phyloP scores from a whole-genome alignment of 2,329 filamentous ascomycete species.

The Leptosphaerulina australis region DNA sequence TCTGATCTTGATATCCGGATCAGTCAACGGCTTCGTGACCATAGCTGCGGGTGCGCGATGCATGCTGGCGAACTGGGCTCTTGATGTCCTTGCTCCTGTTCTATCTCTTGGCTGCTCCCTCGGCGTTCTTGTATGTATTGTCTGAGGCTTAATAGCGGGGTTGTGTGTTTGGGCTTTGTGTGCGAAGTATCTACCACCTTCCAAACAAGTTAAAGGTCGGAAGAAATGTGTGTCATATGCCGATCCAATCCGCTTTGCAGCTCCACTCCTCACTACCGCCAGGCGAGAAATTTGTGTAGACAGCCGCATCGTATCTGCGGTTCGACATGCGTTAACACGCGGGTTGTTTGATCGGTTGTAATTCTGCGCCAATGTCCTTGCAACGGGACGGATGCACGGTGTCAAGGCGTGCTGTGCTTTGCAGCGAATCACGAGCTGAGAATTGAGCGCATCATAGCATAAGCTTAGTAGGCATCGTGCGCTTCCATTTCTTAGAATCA shows the following conservation, averaged over 20 bases:
- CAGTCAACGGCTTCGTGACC: slow-evolving; percentile 48
- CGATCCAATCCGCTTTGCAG: slow-evolving; percentile 16
- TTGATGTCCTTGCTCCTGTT: background rate
- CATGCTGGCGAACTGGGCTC: slow-evolving; percentile 22
- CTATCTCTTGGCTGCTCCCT: slow-evolving; percentile 12
- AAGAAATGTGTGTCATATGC: slow-evolving; percentile 11
- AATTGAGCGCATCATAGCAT: background rate
- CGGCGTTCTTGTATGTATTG: slow-evolving; percentile 10
- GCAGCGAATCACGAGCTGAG: slow-evolving; percentile 2
- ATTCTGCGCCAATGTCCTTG: background rate
- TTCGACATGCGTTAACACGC: background rate
- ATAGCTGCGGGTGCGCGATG: slow-evolving; percentile 39
- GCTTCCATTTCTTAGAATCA: background rate
- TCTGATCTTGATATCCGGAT: slow-evolving; percentile 46
- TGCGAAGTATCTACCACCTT: slow-evolving; percentile 19
- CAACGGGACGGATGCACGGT: slow-evolving; percentile 10
- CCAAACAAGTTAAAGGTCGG: slow-evolving; percentile 18
- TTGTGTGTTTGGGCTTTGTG: slow-evolving; percentile 12
- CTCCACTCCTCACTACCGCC: slow-evolving; percentile 15
- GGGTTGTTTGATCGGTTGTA: background rate
- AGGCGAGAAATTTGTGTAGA: slow-evolving; percentile 12
- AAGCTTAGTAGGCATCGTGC: slow-evolving; percentile 3
- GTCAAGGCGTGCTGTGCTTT: slow-evolving; percentile 3
- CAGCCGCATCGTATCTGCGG: slow-evolving; percentile 6
- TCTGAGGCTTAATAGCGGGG: slow-evolving; percentile 3